A percentile compares a stretch with the other conserved stretches of the same genome.
phyloP scores from a whole-genome alignment of 148 eudicot species.

The Euryodendron excelsum region DNA sequence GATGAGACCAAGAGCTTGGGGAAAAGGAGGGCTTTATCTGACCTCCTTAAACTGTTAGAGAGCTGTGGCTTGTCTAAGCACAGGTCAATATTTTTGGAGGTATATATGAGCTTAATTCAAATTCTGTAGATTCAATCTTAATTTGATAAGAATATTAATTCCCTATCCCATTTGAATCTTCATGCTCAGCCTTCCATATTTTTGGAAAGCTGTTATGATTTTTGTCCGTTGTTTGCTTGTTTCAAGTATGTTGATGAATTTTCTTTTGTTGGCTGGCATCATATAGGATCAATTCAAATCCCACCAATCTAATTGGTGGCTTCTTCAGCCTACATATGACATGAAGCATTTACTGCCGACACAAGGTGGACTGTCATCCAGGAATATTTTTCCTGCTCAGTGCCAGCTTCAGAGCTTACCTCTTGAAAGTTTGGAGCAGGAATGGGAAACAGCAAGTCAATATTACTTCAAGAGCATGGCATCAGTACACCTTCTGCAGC shows the following conservation, averaged over 20 bases:
- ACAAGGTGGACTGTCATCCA: constrained; percentile 26
- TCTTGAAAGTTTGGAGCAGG: constrained; percentile 30
- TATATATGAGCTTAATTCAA: constrained; percentile 9
- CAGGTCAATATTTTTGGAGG: constrained; percentile 51
- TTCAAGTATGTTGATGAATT: neutral
- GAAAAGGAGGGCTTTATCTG: constrained; percentile 68
- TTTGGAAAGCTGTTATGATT: neutral
- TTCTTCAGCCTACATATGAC: constrained; percentile 78
- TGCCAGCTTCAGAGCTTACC: constrained; percentile 27
- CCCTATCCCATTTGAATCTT: neutral
- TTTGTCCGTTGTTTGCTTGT: neutral
- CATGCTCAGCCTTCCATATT: neutral
- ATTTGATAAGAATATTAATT: neutral
- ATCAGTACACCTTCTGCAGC: constrained; percentile 57
- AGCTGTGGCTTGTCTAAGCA: constrained; percentile 72
- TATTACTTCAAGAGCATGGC: constrained; percentile 84
- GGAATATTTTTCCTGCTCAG: constrained; percentile 22
- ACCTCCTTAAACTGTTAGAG: constrained; percentile 68
- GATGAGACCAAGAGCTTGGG: constrained; percentile 59
- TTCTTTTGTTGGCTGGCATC: constrained; percentile 7
- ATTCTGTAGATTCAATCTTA: neutral
- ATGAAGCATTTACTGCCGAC: constrained; percentile 67
- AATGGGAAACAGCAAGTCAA: constrained; percentile 62
- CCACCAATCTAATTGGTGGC: constrained; percentile 56
- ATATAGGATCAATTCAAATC: constrained; percentile 48